Evolutionary conservation across 768 basidiomycete genomes (phyloP).

Genomic region (Boletus rufocinnamomeus): DNA sequence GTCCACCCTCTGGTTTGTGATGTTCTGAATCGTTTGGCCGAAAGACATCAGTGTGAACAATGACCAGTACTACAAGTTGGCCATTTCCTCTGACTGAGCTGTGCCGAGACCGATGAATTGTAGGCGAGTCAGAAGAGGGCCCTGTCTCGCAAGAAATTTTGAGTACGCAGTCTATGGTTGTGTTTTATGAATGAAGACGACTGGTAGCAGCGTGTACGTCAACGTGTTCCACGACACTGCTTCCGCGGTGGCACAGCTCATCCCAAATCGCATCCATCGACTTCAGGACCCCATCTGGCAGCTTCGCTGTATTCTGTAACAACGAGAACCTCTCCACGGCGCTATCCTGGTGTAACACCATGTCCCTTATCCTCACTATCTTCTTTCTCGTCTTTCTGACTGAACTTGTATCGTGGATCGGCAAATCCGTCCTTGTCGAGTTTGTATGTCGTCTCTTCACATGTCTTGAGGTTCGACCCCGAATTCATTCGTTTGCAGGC

Average conservation of each 20-base stretch:
- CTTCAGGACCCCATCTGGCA: neutral
- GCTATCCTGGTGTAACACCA: conserved; percentile 31
- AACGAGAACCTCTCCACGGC: neutral
- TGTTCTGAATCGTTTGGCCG: neutral
- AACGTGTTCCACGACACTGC: conserved; percentile 18
- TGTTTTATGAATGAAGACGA: neutral
- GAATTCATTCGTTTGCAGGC: conserved; percentile 46
- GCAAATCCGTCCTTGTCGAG: conserved; percentile 80
- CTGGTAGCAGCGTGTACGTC: conserved; percentile 6
- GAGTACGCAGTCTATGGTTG: neutral
- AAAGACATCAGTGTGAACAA: neutral
- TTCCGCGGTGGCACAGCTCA: conserved; percentile 3
- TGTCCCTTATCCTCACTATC: conserved; percentile 82
- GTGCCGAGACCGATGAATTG: neutral
- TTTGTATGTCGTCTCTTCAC: conserved; percentile 52
- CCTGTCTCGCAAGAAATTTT: neutral
- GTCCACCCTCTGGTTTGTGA: neutral
- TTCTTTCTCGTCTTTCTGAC: conserved; percentile 81
- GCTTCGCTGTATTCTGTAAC: conserved; percentile 9
- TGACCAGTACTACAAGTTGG: neutral
- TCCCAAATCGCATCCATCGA: neutral
- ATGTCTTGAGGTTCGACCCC: conserved; percentile 6
- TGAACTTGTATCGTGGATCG: conserved; percentile 86
- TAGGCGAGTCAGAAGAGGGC: neutral
- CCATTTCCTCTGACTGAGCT: neutral